Base-by-base conservation (phyloP, 176 grass and related monocot genomes). In the Musa troglodytarum region DNA sequence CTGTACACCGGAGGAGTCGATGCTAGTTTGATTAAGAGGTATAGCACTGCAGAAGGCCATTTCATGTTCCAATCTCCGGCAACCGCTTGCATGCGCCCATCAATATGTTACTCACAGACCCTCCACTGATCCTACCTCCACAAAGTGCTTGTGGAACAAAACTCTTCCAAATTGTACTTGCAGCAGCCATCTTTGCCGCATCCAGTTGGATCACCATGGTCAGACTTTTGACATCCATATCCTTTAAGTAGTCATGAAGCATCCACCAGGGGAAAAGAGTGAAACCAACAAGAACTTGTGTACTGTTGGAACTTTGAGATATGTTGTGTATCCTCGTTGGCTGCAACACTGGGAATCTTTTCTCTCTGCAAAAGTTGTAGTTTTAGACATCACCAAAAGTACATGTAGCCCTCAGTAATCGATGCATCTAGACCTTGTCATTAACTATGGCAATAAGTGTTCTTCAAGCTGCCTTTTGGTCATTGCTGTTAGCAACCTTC, bases 51-150 rank as follows among this genome's bases (percentile, higher is more conserved):
- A 10, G 84, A 80, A 72, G 69, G 71, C 66, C 20, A 57, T 17
- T 85, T 83, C 55, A 76, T 70, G 0, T 75, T 87, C 74, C 93
- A 81, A 53, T 77, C 93, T 77, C 82, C 77, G 6, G 15, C 15
- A 43, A 54, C 77, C 62, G 83, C 77, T 83, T 85, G 83, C 77
- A 50, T 90, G 12, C 78, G 79, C 70, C 74, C 81, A 11, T 63
- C 72, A 0, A 72, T 90, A 61, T 97, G 86, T 83, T 88, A 92
- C 72, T 65, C 83, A 9, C 87, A 85, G 74, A 34, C 34, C 34
- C 65, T 90, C 56, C 73, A 49, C 67, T 74, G 65, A 68, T 68
- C 13, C 26, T 34, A 34, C 34, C 10, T 29, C 14, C 49, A 34
- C 23, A 34, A 17, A 34, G 14, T 68, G 25, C 12, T 10, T 67